Evolutionary conservation across 345 rosid genomes (phyloP), one percentile per base, ranked within the genome.

Genomic region (Mercurialis annua): DNA sequence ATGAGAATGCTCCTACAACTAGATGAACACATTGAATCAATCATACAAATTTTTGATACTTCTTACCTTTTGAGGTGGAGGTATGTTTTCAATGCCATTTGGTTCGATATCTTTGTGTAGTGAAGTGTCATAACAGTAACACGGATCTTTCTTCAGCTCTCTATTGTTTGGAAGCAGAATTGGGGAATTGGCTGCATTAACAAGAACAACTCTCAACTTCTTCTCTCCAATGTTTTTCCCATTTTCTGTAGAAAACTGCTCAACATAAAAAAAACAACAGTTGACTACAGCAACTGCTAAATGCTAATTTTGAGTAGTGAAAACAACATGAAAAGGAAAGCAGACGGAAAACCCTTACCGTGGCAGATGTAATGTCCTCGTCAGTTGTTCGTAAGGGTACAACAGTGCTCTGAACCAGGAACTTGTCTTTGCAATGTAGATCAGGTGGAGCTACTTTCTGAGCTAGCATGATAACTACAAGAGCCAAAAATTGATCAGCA

Each of bases 341-440:
- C 0, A 29, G 17, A 42, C 30, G 7, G 47, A 16, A 68, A 73
- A 21, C 34, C 31, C 71, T 64, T 58, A 85, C 90, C 62, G 43
- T 66, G 62, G 67, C 63, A 16, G 84, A 71, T 11, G 84, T 72
- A 72, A 85, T 68, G 66, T 80, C 79, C 51, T 83, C 81, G 29
- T 80, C 86, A 34, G 67, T 55, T 57, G 76, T 76, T 24, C 82
- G 85, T 8, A 42, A 29, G 12, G 90, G 83, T 63, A 85, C 80
- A 46, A 70, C 64, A 10, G 75, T 76, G 69, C 86, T 69, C 73
- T 85, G 87, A 59, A 85, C 71, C 62, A 85, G 59, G 70, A 85
- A 85, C 79, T 85, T 85, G 79, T 85, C 90, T 74, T 80, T 83
- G 77, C 90, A 79, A 51, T 69, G 70, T 73, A 85, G 65, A 68